phyloP scores from a whole-genome alignment of 495 filamentous ascomycete species.

The Terfezia boudieri region DNA sequence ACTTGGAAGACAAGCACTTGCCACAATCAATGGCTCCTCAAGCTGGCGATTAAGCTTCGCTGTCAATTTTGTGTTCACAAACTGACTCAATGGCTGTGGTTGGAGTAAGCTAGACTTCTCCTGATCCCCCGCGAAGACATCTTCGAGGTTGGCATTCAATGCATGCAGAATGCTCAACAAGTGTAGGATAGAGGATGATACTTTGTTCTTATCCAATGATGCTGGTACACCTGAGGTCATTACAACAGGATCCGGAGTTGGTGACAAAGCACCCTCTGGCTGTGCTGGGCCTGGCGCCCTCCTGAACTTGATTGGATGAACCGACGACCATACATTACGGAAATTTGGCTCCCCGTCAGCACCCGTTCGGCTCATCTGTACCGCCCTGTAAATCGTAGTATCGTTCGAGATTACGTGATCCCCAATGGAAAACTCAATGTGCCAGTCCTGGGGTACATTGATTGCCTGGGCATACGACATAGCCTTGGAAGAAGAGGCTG shows the following conservation, averaged over 20 bases:
- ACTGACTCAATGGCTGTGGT: constrained; percentile 74
- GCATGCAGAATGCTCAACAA: constrained; percentile 81
- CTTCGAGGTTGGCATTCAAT: constrained; percentile 84
- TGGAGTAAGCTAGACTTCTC: constrained; percentile 42
- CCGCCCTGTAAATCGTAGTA: constrained; percentile 88
- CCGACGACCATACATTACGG: constrained; percentile 67
- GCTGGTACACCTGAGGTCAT: constrained; percentile 38
- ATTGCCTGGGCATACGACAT: constrained; percentile 69
- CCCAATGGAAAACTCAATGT: constrained; percentile 85
- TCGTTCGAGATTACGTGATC: constrained; percentile 67
- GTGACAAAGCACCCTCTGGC: constrained; percentile 45
- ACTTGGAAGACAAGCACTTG: constrained; percentile 82
- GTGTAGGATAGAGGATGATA: constrained; percentile 68
- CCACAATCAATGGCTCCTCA: constrained; percentile 95
- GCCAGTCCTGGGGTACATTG: constrained; percentile 68
- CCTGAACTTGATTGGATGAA: constrained; percentile 81
- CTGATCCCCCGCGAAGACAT: constrained; percentile 79
- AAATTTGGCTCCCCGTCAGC: constrained; percentile 41
- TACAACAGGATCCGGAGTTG: constrained; percentile 26
- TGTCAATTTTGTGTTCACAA: constrained; percentile 96
- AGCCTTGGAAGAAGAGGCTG: constrained; percentile 21
- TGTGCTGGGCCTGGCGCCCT: constrained; percentile 75
- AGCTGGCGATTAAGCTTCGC: constrained; percentile 96
- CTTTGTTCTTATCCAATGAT: constrained; percentile 66
- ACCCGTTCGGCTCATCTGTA: constrained; percentile 44